Conservation (phyloP, 352 stramenopile species). For the Pythium dissotocum region DNA sequence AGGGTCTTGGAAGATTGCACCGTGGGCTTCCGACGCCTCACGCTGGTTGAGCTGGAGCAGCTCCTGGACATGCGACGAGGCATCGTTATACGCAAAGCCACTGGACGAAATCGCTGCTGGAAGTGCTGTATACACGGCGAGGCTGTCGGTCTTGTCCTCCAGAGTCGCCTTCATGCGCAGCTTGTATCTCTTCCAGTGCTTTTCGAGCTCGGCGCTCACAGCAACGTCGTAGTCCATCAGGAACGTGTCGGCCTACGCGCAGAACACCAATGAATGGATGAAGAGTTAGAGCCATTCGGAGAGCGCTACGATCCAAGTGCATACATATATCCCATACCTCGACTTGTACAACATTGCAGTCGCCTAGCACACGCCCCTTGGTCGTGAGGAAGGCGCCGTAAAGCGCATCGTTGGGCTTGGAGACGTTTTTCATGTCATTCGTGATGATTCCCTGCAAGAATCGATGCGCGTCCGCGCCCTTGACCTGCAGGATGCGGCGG, state of each 20-base stretch:
- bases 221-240: slow-evolving; percentile 70
- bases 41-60: slow-evolving; percentile 42
- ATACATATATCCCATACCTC: slow-evolving; percentile 28
- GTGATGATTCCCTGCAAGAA: slow-evolving; percentile 86
- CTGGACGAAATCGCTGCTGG: slow-evolving; percentile 39
- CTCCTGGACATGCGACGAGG: slow-evolving; percentile 26
- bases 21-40: slow-evolving; percentile 28
- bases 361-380: slow-evolving; percentile 75
- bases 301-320: neutral
- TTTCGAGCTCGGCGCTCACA: slow-evolving; percentile 57
- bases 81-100: slow-evolving; percentile 22
- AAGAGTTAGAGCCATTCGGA: neutral
- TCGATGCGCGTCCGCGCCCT: slow-evolving; percentile 62
- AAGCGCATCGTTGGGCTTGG: slow-evolving; percentile 51
- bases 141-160: slow-evolving; percentile 61
- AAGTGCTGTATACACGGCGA: slow-evolving; percentile 52
- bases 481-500: slow-evolving; percentile 65
- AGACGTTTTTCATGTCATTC: slow-evolving; percentile 78
- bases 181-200: slow-evolving; percentile 90
- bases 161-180: slow-evolving; percentile 82
- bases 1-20: slow-evolving; percentile 60
- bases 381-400: slow-evolving; percentile 82
- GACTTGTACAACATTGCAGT: slow-evolving; percentile 75
- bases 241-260: slow-evolving; percentile 59
- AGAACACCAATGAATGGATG: slow-evolving; percentile 1